Evolutionary conservation across 129 eudicot species (phyloP), one percentile per base, ranked within the genome.

Genomic region (Escallonia herrerae): DNA sequence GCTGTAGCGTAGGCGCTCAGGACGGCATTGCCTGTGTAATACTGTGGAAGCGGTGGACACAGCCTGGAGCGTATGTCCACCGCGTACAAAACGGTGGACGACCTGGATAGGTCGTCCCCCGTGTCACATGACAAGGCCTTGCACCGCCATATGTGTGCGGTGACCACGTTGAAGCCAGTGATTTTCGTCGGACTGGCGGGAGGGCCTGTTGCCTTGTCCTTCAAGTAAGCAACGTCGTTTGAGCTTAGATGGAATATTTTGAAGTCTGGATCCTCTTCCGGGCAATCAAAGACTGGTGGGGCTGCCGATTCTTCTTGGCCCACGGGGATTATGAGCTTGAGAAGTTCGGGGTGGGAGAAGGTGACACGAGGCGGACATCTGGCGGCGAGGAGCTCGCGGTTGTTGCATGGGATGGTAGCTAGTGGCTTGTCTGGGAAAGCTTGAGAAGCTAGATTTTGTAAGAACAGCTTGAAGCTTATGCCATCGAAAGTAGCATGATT

Each of bases 61-160:
- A 90, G 43, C 61, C 95, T 74, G 6, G 81, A 44, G 43, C 95
- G 60, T 44, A 90, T 76, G 60, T 91, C 85, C 2, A 87, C 83
- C 2, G 90, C 93, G 38, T 76, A 87, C 0, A 87, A 67, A 7
- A 91, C 76, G 0, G 82, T 80, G 38, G 95, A 91, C 4, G 42
- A 58, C 43, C 83, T 63, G 5, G 78, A 68, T 0, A 82, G 76
- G 56, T 83, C 65, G 42, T 67, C 43, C 2, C 62, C 50, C 2
- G 40, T 10, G 5, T 64, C 64, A n/a, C 0, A 50, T 2, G 97
- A 87, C 39, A 90, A 75, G 13, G 97, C 97, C 62, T 84, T 87
- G 86, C 97, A 87, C 46, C 97, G 81, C 95, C 97, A 91, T 4
- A 91, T 58, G 48, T 77, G 90, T 15, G 97, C 94, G 2, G 95